phyloP scores from a whole-genome alignment of 805 yeast species.

The Nakazawaea wickerhamii region DNA sequence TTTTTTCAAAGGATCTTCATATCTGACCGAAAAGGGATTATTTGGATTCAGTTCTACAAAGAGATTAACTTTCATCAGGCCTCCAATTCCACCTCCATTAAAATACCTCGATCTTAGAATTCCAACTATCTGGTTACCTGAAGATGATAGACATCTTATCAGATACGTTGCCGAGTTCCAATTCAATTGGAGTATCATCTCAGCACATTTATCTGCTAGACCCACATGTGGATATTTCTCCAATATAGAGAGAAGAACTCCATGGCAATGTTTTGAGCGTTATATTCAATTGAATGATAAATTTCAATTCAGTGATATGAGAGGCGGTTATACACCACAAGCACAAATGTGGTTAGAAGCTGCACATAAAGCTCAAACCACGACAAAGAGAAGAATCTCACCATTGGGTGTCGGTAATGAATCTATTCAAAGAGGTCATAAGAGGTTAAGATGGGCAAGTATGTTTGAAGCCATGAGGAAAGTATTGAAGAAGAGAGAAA shows the following conservation, averaged over 20 bases:
- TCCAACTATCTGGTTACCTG: constrained; percentile 95
- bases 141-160: constrained; percentile 78
- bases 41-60: constrained; percentile 47
- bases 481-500: constrained; percentile 84
- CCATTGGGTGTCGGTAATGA: constrained; percentile 94
- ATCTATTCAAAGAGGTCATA: constrained; percentile 89
- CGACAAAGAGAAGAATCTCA: constrained; percentile 81
- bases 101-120: constrained; percentile 76
- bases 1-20: constrained; percentile 29
- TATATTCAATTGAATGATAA: constrained; percentile 89
- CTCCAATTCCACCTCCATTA: constrained; percentile 88
- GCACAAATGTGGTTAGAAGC: constrained; percentile 93
- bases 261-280: constrained; percentile 98
- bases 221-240: constrained; percentile 72
- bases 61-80: constrained; percentile 61
- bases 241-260: constrained; percentile 90
- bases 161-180: constrained; percentile 80
- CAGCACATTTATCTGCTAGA: constrained; percentile 67
- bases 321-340: constrained; percentile 74
- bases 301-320: constrained; percentile 80
- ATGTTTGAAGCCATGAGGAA: constrained; percentile 95
- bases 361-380: constrained; percentile 82
- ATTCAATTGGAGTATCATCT: constrained; percentile 90
- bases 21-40: constrained; percentile 48
- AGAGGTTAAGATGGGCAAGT: constrained; percentile 89